Conservation (phyloP, 139 green algal species). For the Chlamydomonas applanata region DNA sequence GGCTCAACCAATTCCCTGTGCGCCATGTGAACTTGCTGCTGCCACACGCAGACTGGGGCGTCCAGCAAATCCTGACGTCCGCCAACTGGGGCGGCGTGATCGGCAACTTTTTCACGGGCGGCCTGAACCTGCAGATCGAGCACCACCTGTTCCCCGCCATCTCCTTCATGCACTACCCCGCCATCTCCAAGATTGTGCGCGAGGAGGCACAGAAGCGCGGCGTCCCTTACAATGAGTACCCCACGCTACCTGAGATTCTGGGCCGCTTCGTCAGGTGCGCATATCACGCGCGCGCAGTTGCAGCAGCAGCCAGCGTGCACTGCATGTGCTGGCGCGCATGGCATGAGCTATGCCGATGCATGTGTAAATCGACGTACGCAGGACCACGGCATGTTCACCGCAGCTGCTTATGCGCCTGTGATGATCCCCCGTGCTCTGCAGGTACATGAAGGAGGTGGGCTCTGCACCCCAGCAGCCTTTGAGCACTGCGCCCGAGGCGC, state of each 20-base stretch:
- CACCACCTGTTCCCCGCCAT: constrained; percentile 82
- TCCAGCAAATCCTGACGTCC: constrained; percentile 80
- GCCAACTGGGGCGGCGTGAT: constrained; percentile 80
- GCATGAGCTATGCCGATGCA: no score
- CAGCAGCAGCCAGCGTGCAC: no score
- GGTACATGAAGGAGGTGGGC: no score
- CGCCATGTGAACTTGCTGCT: background rate
- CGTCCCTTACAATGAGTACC: constrained; percentile 69
- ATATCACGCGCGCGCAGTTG: no score
- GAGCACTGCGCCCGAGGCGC: no score
- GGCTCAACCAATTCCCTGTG: background rate
- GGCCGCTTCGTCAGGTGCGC: constrained; percentile 42
- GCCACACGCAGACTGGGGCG: constrained; percentile 58
- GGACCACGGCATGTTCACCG: no score
- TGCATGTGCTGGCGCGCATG: no score
- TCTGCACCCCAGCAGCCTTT: no score
- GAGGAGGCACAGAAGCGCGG: constrained; percentile 72
- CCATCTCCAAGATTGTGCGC: constrained; percentile 73
- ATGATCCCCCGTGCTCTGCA: no score
- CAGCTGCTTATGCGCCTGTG: no score
- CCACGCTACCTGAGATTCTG: constrained; percentile 60
- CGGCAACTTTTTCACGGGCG: constrained; percentile 86
- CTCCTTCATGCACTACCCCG: constrained; percentile 79
- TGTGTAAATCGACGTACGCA: no score
- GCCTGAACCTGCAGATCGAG: constrained; percentile 79